These are phyloP conservation scores for Pichia insulana DNA, from an alignment of 805 yeast species.

Conservation along the genomic window DNA sequence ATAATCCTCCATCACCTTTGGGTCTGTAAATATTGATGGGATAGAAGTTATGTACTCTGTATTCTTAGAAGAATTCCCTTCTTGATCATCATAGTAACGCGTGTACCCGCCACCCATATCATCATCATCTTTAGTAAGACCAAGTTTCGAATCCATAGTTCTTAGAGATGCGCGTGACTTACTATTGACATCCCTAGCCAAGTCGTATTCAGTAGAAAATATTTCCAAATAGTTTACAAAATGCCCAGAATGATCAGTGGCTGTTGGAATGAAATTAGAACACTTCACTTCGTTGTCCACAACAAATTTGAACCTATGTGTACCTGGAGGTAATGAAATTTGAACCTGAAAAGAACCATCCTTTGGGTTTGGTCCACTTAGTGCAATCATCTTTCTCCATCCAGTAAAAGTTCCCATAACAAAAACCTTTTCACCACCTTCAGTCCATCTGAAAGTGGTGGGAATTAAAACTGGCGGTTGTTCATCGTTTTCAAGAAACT, in stretches of 20 bases:
- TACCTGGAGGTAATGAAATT: conserved; percentile 77
- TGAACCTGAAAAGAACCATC: conserved; percentile 56
- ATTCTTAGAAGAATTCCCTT: conserved; percentile 23
- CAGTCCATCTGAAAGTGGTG: conserved; percentile 80
- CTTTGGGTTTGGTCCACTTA: conserved; percentile 42
- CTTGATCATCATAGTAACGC: conserved; percentile 51
- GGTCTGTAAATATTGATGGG: conserved; percentile 79
- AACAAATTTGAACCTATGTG: conserved; percentile 87
- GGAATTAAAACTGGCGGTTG: conserved; percentile 28
- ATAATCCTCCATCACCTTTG: conserved; percentile 80
- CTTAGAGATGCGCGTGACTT: conserved; percentile 25
- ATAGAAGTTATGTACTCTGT: conserved; percentile 46
- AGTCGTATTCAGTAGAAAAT: conserved; percentile 25
- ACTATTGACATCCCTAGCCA: conserved; percentile 17
- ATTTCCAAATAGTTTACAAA: conserved; percentile 88
- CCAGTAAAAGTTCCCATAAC: conserved; percentile 97
- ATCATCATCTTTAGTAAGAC: conserved; percentile 58
- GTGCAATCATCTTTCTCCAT: conserved; percentile 96
- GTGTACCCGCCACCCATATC: conserved; percentile 80
- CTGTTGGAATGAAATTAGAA: conserved; percentile 86
- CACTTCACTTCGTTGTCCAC: conserved; percentile 89
- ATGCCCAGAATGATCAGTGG: conserved; percentile 95
- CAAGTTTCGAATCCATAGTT: conserved; percentile 53
- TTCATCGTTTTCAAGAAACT: conserved; percentile 6
- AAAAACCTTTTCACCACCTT: conserved; percentile 93